Base-by-base conservation (phyloP, 495 filamentous ascomycete species). In the Clavariopsis aquatica region DNA sequence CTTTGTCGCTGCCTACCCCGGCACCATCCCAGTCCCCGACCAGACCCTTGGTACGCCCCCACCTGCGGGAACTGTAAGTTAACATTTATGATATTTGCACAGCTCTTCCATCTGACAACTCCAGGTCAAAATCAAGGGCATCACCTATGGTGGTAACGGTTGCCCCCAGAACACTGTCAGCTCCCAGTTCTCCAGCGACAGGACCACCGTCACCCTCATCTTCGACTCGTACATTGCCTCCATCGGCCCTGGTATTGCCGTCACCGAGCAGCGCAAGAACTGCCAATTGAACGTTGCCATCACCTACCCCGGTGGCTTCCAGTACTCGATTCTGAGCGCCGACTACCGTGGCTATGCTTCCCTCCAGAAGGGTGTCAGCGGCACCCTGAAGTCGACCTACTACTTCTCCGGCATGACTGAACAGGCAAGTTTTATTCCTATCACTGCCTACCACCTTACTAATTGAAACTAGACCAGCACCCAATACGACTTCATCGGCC, bases 71-170 rank as follows among this genome's bases (percentile, higher is more conserved):
- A 56, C 34, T 4, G 49, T 51, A 43, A 52, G 57, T 17, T 10
- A 36, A 23, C 24, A 62, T 31, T 24, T 2, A 13, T 49, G 23
- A 60, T 23, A 23, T 41, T 52, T 34, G 12, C 12, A 19, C 1
- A 27, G 22, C 6, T 46, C n/a, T 31, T 20, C 2, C n/a, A 15
- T 17, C 51, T 66, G 15, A 66, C 24, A n/a, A 3, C 3, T n/a
- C 9, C 13, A 64, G 57, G 69, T 71, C 31, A 19, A 57, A 24
- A 78, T 81, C 69, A 60, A 60, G 8, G 74, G 69, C 55, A 70
- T 82, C 46, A 73, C 74, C n/a, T 82, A 78, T 69, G 80, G 76
- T 53, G 83, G 83, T 56, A 84, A 79, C 69, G 82, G 82, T 26
- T 86, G 83, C 71, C 80, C 80, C 23, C 81, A 84, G 70, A 77